Evolutionary conservation across 2,329 filamentous ascomycete species (phyloP).

Genomic region (Biscogniauxia sp.): DNA sequence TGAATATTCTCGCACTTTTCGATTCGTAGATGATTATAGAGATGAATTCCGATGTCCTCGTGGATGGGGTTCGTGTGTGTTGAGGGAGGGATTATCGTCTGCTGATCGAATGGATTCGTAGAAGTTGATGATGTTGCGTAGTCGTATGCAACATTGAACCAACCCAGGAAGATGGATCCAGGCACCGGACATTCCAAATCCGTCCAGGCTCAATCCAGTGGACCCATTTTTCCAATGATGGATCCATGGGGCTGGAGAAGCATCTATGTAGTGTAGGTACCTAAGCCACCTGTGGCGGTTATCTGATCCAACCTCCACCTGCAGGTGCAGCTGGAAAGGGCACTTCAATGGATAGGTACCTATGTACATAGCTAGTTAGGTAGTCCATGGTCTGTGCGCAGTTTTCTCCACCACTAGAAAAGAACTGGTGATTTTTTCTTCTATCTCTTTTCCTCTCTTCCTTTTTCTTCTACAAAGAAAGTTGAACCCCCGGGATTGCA

Average conservation of each 20-base stretch:
- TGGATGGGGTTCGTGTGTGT: neutral
- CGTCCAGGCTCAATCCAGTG: neutral
- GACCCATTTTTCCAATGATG: neutral
- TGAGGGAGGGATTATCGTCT: neutral
- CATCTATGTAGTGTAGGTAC: neutral
- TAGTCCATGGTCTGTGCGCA: neutral
- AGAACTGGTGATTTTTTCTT: constrained; percentile 13
- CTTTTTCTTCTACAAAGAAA: constrained; percentile 41
- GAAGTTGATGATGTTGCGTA: constrained; percentile 1
- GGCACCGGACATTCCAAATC: constrained; percentile 15
- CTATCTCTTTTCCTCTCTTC: constrained; percentile 31
- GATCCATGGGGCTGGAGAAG: too few relatives aligned
- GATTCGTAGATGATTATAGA: neutral
- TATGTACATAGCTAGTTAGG: too few relatives aligned
- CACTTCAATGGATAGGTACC: too few relatives aligned
- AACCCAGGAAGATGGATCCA: constrained; percentile 5
- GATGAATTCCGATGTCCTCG: neutral
- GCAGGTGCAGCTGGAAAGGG: too few relatives aligned
- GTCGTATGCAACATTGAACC: neutral
- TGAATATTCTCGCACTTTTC: neutral
- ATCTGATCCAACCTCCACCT: too few relatives aligned
- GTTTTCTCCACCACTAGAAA: constrained; percentile 3
- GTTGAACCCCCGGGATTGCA: constrained; percentile 54
- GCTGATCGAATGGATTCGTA: neutral
- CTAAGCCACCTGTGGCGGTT: too few relatives aligned